These are phyloP conservation scores for Mycosarcoma mackinlayi DNA, from an alignment of 1,284 basidiomycete genomes.

Conservation along the genomic window DNA sequence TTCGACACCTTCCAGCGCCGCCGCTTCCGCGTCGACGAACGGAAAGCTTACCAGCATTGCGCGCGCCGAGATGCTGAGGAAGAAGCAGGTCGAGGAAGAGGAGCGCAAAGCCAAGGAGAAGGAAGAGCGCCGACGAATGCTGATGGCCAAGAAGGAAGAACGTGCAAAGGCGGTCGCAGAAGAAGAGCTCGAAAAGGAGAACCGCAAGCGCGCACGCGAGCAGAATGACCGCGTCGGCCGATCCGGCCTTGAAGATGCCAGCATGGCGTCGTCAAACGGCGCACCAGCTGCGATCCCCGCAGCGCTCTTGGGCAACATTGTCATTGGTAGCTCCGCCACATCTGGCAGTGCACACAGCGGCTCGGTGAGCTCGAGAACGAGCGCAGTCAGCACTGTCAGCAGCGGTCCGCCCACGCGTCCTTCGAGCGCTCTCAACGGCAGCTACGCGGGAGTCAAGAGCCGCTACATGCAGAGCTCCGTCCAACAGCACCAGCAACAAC, in stretches of 20 bases:
- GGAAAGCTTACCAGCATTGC: conserved; percentile 49
- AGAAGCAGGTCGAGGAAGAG: conserved; percentile 53
- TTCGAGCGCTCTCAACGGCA: conserved; percentile 41
- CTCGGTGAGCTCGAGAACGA: conserved; percentile 25
- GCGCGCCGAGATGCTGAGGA: conserved; percentile 50
- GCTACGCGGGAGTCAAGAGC: conserved; percentile 51
- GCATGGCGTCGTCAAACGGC: conserved; percentile 28
- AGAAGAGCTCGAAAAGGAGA: conserved; percentile 44
- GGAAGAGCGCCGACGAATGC: conserved; percentile 49
- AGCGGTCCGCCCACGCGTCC: conserved; percentile 39
- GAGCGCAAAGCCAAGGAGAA: conserved; percentile 52
- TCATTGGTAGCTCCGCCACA: conserved; percentile 19
- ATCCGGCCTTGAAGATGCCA: conserved; percentile 28
- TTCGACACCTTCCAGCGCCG: conserved; percentile 27
- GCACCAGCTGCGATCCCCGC: conserved; percentile 42
- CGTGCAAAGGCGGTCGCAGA: conserved; percentile 44
- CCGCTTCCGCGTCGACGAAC: conserved; percentile 16
- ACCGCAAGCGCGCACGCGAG: conserved; percentile 45
- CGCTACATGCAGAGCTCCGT: conserved; percentile 41
- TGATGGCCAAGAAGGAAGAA: conserved; percentile 46
- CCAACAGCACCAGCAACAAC: conserved; percentile 24
- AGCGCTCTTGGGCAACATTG: conserved; percentile 29
- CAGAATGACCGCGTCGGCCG: conserved; percentile 31
- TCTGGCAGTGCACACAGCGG: conserved; percentile 20
- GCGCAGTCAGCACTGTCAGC: conserved; percentile 39